A percentile compares a stretch with the other conserved stretches of the same genome.
phyloP scores from a whole-genome alignment of 2,329 filamentous ascomycete genomes.

The Rachicladosporium sp. region DNA sequence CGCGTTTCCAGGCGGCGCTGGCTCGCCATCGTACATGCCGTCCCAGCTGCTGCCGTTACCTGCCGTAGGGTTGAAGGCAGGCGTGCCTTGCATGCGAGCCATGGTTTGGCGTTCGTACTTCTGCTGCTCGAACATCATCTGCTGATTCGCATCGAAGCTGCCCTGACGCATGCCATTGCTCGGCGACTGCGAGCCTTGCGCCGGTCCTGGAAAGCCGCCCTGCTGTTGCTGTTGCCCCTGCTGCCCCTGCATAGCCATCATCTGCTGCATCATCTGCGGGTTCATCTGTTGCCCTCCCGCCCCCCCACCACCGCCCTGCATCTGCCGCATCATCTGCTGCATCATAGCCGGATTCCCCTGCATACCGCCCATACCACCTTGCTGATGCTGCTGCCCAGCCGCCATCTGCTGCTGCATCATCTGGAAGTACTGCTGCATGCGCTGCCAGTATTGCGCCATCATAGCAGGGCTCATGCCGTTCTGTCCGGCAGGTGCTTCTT shows the following conservation, averaged over 20 bases:
- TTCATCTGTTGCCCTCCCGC: constrained; percentile 12
- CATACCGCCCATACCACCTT: constrained; percentile 44
- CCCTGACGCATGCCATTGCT: constrained; percentile 10
- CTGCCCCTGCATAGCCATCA: constrained; percentile 30
- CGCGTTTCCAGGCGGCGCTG: constrained; percentile 55
- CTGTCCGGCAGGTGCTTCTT: constrained; percentile 8
- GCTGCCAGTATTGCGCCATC: constrained; percentile 97
- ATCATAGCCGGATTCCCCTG: constrained; percentile 23
- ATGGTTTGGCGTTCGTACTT: constrained; percentile 62
- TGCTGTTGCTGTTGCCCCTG: constrained; percentile 43
- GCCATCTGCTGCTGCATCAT: constrained; percentile 29
- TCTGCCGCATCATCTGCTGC: constrained; percentile 30
- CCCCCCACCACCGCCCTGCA: constrained; percentile 13
- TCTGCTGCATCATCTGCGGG: constrained; percentile 48
- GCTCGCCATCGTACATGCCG: constrained; percentile 95
- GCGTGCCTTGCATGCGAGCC: constrained; percentile 37
- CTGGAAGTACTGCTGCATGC: constrained; percentile 94
- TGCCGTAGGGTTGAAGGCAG: constrained; percentile 14
- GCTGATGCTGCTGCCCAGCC: constrained; percentile 23
- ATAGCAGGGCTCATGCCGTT: constrained; percentile 83
- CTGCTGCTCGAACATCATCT: constrained; percentile 64
- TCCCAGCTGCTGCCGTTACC: constrained; percentile 60
- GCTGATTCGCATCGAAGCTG: constrained; percentile 55
- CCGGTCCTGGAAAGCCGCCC: constrained; percentile 15
- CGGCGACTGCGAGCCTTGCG: neutral